phyloP scores from a whole-genome alignment of 768 basidiomycete genomes.

The Hericium erinaceus region DNA sequence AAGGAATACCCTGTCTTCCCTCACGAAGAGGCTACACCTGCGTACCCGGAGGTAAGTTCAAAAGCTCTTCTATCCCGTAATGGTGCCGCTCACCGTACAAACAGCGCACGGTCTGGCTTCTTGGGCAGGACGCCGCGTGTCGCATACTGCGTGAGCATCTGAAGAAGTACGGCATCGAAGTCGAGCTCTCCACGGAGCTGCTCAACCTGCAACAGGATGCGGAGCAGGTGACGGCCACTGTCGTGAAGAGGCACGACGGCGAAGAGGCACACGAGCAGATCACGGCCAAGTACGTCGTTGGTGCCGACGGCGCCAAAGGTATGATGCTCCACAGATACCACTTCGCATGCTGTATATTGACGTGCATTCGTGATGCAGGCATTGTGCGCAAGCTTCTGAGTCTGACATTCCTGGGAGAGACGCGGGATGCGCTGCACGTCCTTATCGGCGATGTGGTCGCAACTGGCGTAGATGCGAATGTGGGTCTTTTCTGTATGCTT shows the following conservation, averaged over 20 bases:
- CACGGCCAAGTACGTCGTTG: background rate
- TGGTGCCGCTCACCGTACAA: background rate
- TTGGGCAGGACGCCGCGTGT: background rate
- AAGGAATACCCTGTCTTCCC: background rate
- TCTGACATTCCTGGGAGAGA: conserved; percentile 2
- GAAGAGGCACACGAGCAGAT: background rate
- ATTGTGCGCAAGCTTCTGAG: background rate
- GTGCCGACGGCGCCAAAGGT: conserved; percentile 6
- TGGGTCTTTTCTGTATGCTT: background rate
- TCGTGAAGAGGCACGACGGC: background rate
- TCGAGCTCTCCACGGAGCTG: background rate
- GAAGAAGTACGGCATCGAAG: background rate
- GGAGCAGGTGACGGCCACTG: background rate
- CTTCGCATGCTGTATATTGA: background rate
- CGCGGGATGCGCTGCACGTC: background rate
- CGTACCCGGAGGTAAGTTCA: background rate
- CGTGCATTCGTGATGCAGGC: background rate
- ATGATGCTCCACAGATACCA: background rate
- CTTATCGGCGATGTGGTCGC: background rate
- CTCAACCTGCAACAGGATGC: background rate
- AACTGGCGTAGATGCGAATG: background rate
- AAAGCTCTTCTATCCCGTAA: background rate
- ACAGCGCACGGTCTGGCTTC: background rate
- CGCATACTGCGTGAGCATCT: background rate
- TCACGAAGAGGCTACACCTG: background rate